phyloP scores from a whole-genome alignment of 2,329 filamentous ascomycete species.

The Lasiodiplodia hormozganensis region DNA sequence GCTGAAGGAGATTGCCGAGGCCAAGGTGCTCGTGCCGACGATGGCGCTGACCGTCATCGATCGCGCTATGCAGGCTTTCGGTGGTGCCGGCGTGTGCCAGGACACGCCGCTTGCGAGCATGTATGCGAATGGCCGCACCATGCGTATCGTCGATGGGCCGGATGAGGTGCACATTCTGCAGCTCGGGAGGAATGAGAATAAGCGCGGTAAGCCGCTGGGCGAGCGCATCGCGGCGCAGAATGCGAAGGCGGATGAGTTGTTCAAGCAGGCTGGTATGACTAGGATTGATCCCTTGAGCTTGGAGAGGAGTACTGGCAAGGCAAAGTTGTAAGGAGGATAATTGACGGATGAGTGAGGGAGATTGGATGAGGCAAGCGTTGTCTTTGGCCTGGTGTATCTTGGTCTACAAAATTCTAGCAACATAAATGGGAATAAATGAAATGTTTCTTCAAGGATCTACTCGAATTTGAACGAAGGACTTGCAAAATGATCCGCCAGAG shows the following conservation, averaged over 20 bases:
- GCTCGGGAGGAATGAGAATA: constrained; percentile 82
- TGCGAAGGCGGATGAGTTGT: constrained; percentile 69
- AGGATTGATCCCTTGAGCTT: constrained; percentile 18
- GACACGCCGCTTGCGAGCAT: constrained; percentile 84
- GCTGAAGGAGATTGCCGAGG: constrained; percentile 91
- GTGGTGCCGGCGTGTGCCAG: constrained; percentile 88
- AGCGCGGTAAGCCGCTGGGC: constrained; percentile 66
- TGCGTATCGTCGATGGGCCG: constrained; percentile 89
- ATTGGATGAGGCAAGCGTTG: not conserved
- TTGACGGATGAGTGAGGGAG: not conserved
- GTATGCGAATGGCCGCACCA: constrained; percentile 81
- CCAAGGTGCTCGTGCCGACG: constrained; percentile 88
- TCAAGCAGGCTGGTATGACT: constrained; percentile 62
- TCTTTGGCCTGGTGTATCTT: not conserved
- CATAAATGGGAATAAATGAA: not conserved
- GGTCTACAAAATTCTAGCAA: not conserved
- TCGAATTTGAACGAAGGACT: no score
- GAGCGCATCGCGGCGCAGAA: constrained; percentile 70
- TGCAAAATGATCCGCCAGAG: no score
- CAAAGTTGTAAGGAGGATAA: constrained; percentile 21
- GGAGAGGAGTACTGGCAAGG: constrained; percentile 24
- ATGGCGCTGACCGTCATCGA: constrained; percentile 88
- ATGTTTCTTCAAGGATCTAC: not conserved
- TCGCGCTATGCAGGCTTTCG: constrained; percentile 90
- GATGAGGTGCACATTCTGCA: constrained; percentile 88